Conservation (phyloP, 352 stramenopile genomes). For the Globisporangium cederbergense region DNA sequence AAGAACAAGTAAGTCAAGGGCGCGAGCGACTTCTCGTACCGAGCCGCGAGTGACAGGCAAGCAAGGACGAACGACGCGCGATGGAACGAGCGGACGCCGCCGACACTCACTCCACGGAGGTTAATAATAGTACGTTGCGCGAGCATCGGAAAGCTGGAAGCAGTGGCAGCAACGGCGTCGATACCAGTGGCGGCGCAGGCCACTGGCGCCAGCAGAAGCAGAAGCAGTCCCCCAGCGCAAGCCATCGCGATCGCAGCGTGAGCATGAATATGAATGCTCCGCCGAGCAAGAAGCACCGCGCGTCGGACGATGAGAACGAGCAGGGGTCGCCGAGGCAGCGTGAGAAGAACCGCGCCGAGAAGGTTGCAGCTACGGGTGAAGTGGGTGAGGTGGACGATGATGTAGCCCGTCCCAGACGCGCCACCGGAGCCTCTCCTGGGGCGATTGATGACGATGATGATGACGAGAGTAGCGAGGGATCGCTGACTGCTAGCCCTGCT, state of each 20-base stretch:
- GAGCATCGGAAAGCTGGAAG: constrained; percentile 6
- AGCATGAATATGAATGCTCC: constrained; percentile 70
- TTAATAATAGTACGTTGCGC: constrained; percentile 14
- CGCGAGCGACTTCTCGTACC: too few species aligned
- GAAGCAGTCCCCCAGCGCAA: constrained; percentile 12
- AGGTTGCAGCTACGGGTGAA: neutral
- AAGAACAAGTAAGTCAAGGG: neutral
- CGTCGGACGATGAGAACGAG: constrained; percentile 75
- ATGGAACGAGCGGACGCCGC: constrained; percentile 2
- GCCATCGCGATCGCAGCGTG: constrained; percentile 54
- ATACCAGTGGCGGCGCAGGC: neutral
- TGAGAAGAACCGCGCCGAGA: constrained; percentile 3
- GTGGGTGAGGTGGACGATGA: neutral
- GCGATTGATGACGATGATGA: constrained; percentile 14
- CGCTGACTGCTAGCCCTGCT: constrained; percentile 1
- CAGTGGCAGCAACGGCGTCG: neutral
- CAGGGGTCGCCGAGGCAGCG: constrained; percentile 17
- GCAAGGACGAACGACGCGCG: neutral
- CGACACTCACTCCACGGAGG: neutral
- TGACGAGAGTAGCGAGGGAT: constrained; percentile 5
- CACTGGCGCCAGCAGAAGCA: constrained; percentile 10
- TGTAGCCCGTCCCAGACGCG: constrained; percentile 9
- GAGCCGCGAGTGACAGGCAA: neutral
- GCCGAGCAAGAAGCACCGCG: constrained; percentile 75
- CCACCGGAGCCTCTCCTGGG: neutral